A percentile compares a stretch with the other conserved stretches of the same genome.
phyloP scores from a whole-genome alignment of 1,284 basidiomycete species.

The Fomitiporia mediterranea region DNA sequence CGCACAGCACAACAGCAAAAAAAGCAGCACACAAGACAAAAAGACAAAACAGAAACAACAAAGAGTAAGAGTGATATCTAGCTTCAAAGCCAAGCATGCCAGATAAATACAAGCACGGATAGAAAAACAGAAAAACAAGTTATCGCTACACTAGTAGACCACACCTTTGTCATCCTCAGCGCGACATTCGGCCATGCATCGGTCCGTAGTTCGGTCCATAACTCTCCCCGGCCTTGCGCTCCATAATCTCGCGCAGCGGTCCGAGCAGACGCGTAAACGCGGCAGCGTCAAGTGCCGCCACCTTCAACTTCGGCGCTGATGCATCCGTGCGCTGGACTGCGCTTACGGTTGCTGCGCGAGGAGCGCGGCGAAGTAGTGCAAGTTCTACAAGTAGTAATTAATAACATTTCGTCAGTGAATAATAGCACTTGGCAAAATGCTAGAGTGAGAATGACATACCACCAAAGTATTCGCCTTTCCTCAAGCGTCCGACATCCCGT shows the following conservation, averaged over 20 bases:
- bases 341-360: slow-evolving; percentile 91
- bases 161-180: neutral
- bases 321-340: slow-evolving; percentile 57
- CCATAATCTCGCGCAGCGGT: slow-evolving; percentile 85
- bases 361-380: slow-evolving; percentile 78
- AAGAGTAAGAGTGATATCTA: neutral
- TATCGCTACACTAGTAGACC: neutral
- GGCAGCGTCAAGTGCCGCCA: slow-evolving; percentile 89
- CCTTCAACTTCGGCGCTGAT: slow-evolving; percentile 69
- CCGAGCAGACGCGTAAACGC: slow-evolving; percentile 95
- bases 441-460: slow-evolving; percentile 47
- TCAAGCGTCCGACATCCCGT: slow-evolving; percentile 72
- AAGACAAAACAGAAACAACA: neutral
- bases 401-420: too few species aligned
- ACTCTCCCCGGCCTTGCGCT: slow-evolving; percentile 65
- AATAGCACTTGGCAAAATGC: slow-evolving; percentile 10
- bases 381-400: too few species aligned
- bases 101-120: slow-evolving; percentile 7
- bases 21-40: neutral
- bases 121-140: neutral
- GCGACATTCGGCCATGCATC: slow-evolving; percentile 6
- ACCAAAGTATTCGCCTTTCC: slow-evolving; percentile 97
- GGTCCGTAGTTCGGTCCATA: slow-evolving; percentile 33
- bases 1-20: neutral
- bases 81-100: slow-evolving; percentile 1